A percentile compares a stretch with the other conserved stretches of the same genome.
Conservation (phyloP, 805 yeast genomes). For the Schwanniomyces yamadae region DNA sequence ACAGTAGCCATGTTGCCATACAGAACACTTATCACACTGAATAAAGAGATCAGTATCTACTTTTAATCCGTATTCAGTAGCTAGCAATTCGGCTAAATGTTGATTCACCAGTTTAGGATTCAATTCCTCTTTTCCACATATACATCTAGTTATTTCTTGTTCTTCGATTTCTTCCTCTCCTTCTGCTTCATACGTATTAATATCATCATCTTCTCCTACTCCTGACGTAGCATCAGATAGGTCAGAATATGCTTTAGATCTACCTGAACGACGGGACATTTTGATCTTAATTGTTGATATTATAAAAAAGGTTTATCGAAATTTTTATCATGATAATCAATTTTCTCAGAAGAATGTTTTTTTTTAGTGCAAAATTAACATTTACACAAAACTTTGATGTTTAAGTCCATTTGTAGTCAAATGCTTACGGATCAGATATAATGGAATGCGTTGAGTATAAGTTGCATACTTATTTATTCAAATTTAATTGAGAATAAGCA, state of each 20-base stretch:
- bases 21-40: conserved; percentile 87
- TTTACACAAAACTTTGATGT: no score
- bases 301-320: not conserved
- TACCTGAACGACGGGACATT: conserved; percentile 33
- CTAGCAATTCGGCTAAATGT: conserved; percentile 23
- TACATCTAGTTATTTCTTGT: conserved; percentile 43
- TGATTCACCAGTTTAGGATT: conserved; percentile 22
- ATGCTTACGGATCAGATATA: no score
- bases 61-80: conserved; percentile 34
- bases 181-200: conserved; percentile 20
- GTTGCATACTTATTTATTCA: no score
- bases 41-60: conserved; percentile 64
- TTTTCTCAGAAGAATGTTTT: no score
- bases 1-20: conserved; percentile 98
- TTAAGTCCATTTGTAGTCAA: no score
- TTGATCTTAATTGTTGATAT: not conserved
- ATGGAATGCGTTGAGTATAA: no score
- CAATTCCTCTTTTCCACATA: conserved; percentile 42
- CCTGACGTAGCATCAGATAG: conserved; percentile 10
- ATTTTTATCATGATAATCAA: no score
- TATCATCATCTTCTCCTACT: conserved; percentile 17
- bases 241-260: conserved; percentile 20
- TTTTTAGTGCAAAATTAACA: no score
- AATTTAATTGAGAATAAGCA: no score
- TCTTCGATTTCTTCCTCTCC: conserved; percentile 34